Evolutionary conservation across 495 filamentous ascomycete species (phyloP).

Genomic region (Bathelium albidoporum): DNA sequence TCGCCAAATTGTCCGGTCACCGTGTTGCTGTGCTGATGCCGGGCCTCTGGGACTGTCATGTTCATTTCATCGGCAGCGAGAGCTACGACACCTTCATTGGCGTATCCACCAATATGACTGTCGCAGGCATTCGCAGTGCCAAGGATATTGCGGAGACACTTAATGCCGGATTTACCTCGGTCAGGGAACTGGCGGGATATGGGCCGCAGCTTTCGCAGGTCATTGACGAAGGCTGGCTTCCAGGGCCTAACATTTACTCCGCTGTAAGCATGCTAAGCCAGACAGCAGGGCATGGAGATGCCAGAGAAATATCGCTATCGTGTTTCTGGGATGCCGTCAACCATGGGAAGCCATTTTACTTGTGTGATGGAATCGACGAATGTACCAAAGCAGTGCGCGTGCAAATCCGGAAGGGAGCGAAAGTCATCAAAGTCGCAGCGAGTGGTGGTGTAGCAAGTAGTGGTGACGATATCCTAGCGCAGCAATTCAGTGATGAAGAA

Average conservation of each 20-base stretch:
- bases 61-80: slow-evolving; percentile 32
- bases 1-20: slow-evolving; percentile 9
- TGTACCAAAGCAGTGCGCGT: slow-evolving; percentile 38
- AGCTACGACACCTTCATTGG: neutral
- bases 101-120: slow-evolving; percentile 5
- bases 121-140: slow-evolving; percentile 32
- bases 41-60: slow-evolving; percentile 45
- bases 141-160: slow-evolving; percentile 34
- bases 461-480: slow-evolving; percentile 37
- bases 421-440: slow-evolving; percentile 41
- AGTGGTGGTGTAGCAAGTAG: slow-evolving; percentile 39
- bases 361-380: slow-evolving; percentile 41
- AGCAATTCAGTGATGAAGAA: slow-evolving; percentile 43
- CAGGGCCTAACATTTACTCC: slow-evolving; percentile 41
- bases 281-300: slow-evolving; percentile 42
- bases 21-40: slow-evolving; percentile 35
- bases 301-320: slow-evolving; percentile 30
- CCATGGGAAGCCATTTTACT: slow-evolving; percentile 19
- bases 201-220: slow-evolving; percentile 36
- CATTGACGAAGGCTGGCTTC: slow-evolving; percentile 37
- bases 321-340: slow-evolving; percentile 27
- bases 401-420: slow-evolving; percentile 41
- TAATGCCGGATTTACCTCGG: slow-evolving; percentile 43
- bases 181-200: slow-evolving; percentile 40
- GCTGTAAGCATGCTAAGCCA: slow-evolving; percentile 33